phyloP scores from a whole-genome alignment of 2,329 filamentous ascomycete species.

The Aurifilum marmelostoma region DNA sequence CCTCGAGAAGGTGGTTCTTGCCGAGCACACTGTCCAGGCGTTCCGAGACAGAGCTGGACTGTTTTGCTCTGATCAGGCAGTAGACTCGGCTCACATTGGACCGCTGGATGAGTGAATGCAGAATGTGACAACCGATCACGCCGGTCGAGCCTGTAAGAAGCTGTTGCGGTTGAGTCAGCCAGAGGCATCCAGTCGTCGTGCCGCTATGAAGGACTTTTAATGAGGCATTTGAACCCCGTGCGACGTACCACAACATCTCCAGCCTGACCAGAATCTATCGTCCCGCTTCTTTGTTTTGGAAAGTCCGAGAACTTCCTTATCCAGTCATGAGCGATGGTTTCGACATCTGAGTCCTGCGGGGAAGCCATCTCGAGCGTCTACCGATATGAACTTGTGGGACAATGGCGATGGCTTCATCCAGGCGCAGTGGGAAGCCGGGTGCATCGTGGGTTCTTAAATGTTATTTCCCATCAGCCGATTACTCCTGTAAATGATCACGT shows the following conservation, averaged over 20 bases:
- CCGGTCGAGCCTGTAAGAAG: slow-evolving; percentile 10
- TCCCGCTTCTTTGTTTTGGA: background rate
- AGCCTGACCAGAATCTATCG: background rate
- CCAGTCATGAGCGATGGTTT: background rate
- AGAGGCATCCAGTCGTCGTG: background rate
- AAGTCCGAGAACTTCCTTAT: background rate
- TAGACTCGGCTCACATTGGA: background rate
- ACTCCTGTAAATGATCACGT: no score
- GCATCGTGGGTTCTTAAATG: no score
- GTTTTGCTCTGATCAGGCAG: background rate
- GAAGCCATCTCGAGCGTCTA: background rate
- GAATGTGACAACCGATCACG: slow-evolving; percentile 1
- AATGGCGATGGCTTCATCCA: background rate
- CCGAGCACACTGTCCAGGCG: background rate
- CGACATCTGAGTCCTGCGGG: background rate
- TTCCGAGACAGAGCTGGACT: background rate
- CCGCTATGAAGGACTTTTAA: background rate
- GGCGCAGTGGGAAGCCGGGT: no score
- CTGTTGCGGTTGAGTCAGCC: background rate
- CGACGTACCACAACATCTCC: slow-evolving; percentile 2
- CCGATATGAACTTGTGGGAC: background rate
- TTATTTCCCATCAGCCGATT: no score
- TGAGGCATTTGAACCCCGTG: no score
- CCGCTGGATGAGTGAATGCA: background rate
- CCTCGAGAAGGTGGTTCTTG: slow-evolving; percentile 4